Conservation (phyloP, 78 protist species). For the Speleostelium caveatum region DNA sequence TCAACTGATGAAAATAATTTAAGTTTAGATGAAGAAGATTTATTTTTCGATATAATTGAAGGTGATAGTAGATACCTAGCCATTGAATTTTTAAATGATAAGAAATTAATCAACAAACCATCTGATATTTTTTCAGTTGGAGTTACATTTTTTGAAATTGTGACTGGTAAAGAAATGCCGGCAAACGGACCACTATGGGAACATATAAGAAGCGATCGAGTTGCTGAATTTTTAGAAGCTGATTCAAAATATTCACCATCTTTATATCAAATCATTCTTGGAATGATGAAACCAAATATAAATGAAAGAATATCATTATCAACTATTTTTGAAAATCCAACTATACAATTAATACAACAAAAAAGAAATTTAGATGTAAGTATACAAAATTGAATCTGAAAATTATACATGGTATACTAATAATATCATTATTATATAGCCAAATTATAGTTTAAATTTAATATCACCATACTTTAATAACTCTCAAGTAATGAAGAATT, state of each 20-base stretch:
- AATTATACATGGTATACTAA: background rate
- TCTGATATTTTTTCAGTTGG: constrained; percentile 84
- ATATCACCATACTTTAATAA: constrained; percentile 2
- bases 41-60: constrained; percentile 70
- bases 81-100: constrained; percentile 72
- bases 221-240: constrained; percentile 29
- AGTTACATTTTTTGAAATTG: constrained; percentile 80
- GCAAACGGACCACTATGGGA: constrained; percentile 85
- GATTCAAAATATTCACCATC: constrained; percentile 39
- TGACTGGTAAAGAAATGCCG: constrained; percentile 82
- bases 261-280: background rate
- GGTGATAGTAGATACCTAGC: constrained; percentile 85
- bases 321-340: background rate
- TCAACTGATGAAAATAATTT: constrained; percentile 33
- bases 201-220: constrained; percentile 21
- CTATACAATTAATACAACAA: constrained; percentile 16
- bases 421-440: background rate
- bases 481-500: background rate
- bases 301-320: constrained; percentile 12
- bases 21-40: constrained; percentile 77
- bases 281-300: constrained; percentile 57
- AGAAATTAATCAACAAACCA: constrained; percentile 32
- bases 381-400: background rate
- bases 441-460: constrained; percentile 1
- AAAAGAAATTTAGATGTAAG: constrained; percentile 7